Evolutionary conservation across 2,329 filamentous ascomycete species (phyloP), one percentile per base, ranked within the genome.

Genomic region (Ophiognomonia clavigignenti-juglandacearum): DNA sequence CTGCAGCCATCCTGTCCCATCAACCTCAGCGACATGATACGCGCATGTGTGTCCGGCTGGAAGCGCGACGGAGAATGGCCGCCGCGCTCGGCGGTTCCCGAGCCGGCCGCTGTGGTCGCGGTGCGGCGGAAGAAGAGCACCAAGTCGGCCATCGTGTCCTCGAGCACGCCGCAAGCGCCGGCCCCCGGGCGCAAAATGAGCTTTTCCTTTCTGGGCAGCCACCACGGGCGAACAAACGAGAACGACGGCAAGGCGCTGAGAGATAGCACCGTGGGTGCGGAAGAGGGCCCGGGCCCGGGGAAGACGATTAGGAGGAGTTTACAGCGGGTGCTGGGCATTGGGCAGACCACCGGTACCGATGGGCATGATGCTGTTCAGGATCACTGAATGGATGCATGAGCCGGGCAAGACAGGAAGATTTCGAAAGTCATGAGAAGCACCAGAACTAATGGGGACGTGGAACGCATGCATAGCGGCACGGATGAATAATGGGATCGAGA

Each of bases 1-100:
- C 78, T 93, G 54, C 88, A 89, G 3, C 92, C 92, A 0, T 85
- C 86, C 2, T 88, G 95, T 14, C 92, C 92, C 4, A 86, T 96
- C 59, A 96, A 96, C 57, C 77, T 97, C 1, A 71, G 77, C 24
- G 88, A 95, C 57, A 83, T 96, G 70, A 81, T 88, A 19, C 78
- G 82, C 9, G 82, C 88, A 11, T 86, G 92, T 54, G 90, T 97
- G 1, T 77, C 85, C 23, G 92, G 92, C 36, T 96, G 92, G 92
- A 95, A 95, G 65, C 78, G 88, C 34, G 88, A 93, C 58, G 91
- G 90, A 14, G 88, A 96, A 64, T 97, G 92, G 92, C 91, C 92
- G 4, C 88, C 87, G 1, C 80, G 79, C 55, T 64, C 74, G 0
- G 68, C 69, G 16, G 59, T 75, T 39, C 56, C 72, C 38, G 71